Conservation (phyloP, 768 basidiomycete genomes). For the Lyophyllum shimeji region DNA sequence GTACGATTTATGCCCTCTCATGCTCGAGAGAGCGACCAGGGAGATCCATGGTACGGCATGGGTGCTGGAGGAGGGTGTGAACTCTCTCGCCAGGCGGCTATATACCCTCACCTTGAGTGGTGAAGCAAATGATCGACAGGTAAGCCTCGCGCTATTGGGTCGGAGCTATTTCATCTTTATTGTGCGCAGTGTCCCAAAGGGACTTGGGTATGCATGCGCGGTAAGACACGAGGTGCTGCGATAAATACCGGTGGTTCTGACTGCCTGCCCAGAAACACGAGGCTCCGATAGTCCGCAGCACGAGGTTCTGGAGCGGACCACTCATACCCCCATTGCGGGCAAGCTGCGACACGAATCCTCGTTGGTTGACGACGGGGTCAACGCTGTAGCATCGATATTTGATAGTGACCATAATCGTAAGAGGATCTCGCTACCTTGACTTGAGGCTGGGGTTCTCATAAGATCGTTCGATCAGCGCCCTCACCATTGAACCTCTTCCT, state of each 20-base stretch:
- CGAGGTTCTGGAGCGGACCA: background rate
- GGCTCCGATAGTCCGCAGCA: constrained; percentile 15
- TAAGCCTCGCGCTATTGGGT: background rate
- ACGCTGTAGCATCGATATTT: constrained; percentile 5
- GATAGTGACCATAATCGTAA: background rate
- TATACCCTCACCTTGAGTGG: constrained; percentile 7
- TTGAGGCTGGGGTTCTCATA: background rate
- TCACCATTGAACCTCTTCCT: constrained; percentile 5
- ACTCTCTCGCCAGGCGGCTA: background rate
- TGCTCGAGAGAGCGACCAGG: background rate
- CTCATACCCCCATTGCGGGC: constrained; percentile 11
- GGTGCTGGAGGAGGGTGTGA: background rate
- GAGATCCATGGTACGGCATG: background rate
- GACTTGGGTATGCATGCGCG: constrained; percentile 30
- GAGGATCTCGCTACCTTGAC: background rate
- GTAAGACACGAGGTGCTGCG: constrained; percentile 16
- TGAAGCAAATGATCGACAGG: background rate
- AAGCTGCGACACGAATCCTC: background rate
- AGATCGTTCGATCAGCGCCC: background rate
- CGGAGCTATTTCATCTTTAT: background rate
- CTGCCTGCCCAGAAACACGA: constrained; percentile 6
- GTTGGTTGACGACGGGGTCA: constrained; percentile 3
- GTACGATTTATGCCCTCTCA: constrained; percentile 14
- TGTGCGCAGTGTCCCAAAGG: constrained; percentile 20
- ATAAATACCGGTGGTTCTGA: background rate